These are phyloP conservation scores for Ceratobasidium sp. DNA, from an alignment of 1,284 basidiomycete species.

Conservation along the genomic window DNA sequence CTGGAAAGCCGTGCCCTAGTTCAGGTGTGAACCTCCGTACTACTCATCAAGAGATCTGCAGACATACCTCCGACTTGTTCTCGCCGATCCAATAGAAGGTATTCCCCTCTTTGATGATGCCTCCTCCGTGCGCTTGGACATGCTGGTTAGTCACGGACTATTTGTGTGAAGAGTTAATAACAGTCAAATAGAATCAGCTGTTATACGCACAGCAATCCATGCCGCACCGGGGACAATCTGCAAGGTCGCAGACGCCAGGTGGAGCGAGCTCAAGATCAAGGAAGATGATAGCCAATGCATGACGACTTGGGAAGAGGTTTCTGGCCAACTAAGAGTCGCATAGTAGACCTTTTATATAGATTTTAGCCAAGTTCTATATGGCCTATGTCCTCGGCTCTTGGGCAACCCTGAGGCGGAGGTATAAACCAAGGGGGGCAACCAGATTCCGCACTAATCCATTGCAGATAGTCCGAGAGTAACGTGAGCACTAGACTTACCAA, in stretches of 20 bases:
- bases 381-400: neutral
- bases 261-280: slow-evolving; percentile 11
- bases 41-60: neutral
- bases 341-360: slow-evolving; percentile 2
- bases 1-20: slow-evolving; percentile 45
- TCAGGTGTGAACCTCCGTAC: neutral
- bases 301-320: neutral
- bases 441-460: neutral
- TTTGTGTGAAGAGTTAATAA: neutral
- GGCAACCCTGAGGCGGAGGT: neutral
- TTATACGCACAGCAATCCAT: slow-evolving; percentile 42
- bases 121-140: slow-evolving; percentile 38
- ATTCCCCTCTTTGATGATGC: slow-evolving; percentile 37
- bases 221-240: slow-evolving; percentile 48
- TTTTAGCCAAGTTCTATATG: neutral
- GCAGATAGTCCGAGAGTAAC: neutral
- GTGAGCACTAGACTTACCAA: neutral
- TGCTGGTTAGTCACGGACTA: slow-evolving; percentile 47
- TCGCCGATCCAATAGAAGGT: slow-evolving; percentile 48
- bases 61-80: slow-evolving; percentile 46
- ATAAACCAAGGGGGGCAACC: slow-evolving; percentile 27
- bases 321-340: neutral
- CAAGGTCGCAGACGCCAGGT: slow-evolving; percentile 36
- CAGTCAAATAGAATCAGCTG: neutral
- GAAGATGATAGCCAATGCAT: slow-evolving; percentile 31